Percentiles rank a stretch among this genome's conserved stretches.
These are phyloP conservation scores for Mariannaea sp. DNA, from an alignment of 2,329 filamentous ascomycete species.

Conservation along the genomic window DNA sequence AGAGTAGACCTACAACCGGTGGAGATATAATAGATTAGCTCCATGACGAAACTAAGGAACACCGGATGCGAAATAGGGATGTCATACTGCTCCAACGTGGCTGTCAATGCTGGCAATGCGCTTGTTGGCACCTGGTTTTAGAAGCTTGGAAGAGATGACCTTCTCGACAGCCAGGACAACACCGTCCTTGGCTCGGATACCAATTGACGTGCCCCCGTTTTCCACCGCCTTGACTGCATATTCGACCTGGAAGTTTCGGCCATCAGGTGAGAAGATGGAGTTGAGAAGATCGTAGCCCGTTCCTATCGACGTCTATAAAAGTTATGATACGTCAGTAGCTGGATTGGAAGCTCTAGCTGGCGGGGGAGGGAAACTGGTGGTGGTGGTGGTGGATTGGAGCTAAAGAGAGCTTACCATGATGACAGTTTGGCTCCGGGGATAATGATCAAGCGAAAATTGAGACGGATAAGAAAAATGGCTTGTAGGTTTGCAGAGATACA, in stretches of 20 bases:
- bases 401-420: conserved; percentile 41
- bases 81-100: conserved; percentile 86
- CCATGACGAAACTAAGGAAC: background rate
- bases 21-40: conserved; percentile 18
- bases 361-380: conserved; percentile 17
- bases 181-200: conserved; percentile 96
- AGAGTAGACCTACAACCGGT: conserved; percentile 80
- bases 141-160: conserved; percentile 90
- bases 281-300: conserved; percentile 99
- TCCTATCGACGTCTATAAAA: conserved; percentile 92
- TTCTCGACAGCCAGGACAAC: conserved; percentile 97
- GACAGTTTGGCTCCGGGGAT: conserved; percentile 28
- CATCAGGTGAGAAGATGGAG: conserved; percentile 99
- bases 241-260: conserved; percentile 98
- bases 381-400: conserved; percentile 15
- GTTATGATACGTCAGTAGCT: conserved; percentile 30
- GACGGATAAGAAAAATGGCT: background rate
- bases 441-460: conserved; percentile 4
- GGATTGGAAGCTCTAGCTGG: conserved; percentile 31
- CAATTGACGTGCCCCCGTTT: conserved; percentile 94
- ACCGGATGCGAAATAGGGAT: too few species aligned
- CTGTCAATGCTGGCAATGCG: conserved; percentile 93
- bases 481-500: conserved; percentile 13
- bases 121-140: conserved; percentile 96
- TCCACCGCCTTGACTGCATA: conserved; percentile 99